phyloP scores from a whole-genome alignment of 306 rosid species.

The Canavalia ensiformis region DNA sequence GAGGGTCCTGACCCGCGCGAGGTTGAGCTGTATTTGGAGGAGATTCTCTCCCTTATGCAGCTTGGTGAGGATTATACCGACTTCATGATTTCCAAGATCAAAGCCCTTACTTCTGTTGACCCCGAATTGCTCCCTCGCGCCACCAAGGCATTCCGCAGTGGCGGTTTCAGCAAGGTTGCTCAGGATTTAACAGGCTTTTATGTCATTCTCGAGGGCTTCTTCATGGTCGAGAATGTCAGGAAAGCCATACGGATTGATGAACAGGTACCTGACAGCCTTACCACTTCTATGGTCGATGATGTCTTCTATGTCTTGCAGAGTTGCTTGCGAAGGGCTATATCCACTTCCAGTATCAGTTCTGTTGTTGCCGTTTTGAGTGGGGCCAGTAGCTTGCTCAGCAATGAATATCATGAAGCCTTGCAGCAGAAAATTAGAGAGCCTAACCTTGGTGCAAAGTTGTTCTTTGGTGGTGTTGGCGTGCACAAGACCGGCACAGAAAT shows the following conservation, averaged over 20 bases:
- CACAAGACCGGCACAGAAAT: slow-evolving; percentile 90
- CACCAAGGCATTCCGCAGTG: slow-evolving; percentile 88
- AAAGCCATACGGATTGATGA: slow-evolving; percentile 92
- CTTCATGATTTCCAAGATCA: slow-evolving; percentile 88
- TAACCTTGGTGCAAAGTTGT: slow-evolving; percentile 91
- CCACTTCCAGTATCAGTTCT: slow-evolving; percentile 90
- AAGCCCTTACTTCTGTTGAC: slow-evolving; percentile 81
- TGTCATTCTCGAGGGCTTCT: slow-evolving; percentile 90
- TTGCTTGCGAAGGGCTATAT: slow-evolving; percentile 85
- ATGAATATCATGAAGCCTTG: slow-evolving; percentile 90
- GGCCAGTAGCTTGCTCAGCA: slow-evolving; percentile 81
- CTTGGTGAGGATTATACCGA: slow-evolving; percentile 94
- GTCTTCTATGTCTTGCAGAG: slow-evolving; percentile 96
- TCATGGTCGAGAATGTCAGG: slow-evolving; percentile 97
- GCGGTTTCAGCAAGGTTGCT: slow-evolving; percentile 83
- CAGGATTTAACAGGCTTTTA: slow-evolving; percentile 93
- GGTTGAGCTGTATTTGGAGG: slow-evolving; percentile 88
- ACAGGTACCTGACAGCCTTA: slow-evolving; percentile 85
- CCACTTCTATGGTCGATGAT: slow-evolving; percentile 97
- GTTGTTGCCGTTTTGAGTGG: slow-evolving; percentile 91
- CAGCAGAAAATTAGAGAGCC: slow-evolving; percentile 91
- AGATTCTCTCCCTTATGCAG: slow-evolving; percentile 83
- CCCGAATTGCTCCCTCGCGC: slow-evolving; percentile 90
- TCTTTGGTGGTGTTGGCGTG: slow-evolving; percentile 91
- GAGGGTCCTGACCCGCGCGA: slow-evolving; percentile 94